Evolutionary conservation across 2,329 filamentous ascomycete genomes (phyloP).

Genomic region (Fusarium hostae): DNA sequence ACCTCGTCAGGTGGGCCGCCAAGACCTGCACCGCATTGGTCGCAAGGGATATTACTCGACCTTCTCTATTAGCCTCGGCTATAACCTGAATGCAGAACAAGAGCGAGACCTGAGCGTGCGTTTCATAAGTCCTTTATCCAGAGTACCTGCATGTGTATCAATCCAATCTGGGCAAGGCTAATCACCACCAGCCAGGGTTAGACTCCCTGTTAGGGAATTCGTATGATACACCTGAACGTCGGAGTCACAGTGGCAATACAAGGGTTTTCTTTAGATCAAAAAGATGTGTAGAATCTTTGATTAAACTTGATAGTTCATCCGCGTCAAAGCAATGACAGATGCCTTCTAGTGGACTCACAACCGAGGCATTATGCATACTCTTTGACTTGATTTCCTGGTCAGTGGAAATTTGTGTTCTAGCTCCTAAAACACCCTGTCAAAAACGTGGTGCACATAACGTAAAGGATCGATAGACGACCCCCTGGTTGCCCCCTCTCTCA

Average conservation of each 20-base stretch:
- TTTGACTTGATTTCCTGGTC: not conserved
- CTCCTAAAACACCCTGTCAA: conserved; percentile 1
- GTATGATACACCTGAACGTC: not conserved
- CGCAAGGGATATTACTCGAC: not conserved
- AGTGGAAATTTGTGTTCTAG: conserved; percentile 7
- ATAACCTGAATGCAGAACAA: conserved; percentile 1
- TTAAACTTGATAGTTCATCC: not conserved
- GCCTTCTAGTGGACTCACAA: not conserved
- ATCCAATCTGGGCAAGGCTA: not conserved
- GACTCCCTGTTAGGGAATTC: not conserved
- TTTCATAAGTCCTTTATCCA: conserved; percentile 1
- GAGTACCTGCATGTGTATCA: not conserved
- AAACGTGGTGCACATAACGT: conserved; percentile 15
- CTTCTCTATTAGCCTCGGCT: conserved; percentile 1
- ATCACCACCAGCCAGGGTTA: not conserved
- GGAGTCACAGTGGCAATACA: conserved; percentile 7
- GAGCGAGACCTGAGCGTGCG: conserved; percentile 3
- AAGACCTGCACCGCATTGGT: not conserved
- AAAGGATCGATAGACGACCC: not conserved
- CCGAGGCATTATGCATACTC: not conserved
- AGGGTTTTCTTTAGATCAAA: not conserved
- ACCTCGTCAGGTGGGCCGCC: not conserved
- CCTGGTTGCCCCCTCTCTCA: not conserved
- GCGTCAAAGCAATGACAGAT: not conserved
- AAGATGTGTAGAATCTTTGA: not conserved